Conservation (phyloP, 2,329 filamentous ascomycete species). For the Tolypocladium amazonense region DNA sequence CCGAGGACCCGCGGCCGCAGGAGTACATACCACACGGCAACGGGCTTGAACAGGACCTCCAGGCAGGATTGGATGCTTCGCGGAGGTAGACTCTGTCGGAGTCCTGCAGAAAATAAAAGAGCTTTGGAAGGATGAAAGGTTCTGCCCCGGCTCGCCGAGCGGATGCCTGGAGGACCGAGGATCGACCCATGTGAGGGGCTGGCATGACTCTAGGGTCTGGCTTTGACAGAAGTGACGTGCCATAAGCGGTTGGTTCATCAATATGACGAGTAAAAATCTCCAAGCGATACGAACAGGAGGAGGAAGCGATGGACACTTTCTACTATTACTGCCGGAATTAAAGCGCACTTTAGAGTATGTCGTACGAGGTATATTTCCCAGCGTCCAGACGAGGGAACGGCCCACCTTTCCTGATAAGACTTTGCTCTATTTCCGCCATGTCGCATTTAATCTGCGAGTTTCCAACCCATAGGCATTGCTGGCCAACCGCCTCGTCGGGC, state of each 20-base stretch:
- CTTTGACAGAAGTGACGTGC: not conserved
- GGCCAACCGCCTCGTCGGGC: not conserved
- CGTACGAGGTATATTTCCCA: not conserved
- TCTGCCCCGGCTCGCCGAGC: not conserved
- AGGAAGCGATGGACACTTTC: not conserved
- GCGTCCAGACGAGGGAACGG: not conserved
- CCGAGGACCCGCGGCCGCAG: slow-evolving; percentile 50
- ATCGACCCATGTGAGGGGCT: not conserved
- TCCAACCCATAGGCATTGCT: too few species aligned
- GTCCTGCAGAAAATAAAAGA: not conserved
- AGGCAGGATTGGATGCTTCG: slow-evolving; percentile 29
- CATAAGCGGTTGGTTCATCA: not conserved
- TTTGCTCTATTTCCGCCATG: not conserved
- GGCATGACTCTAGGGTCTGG: not conserved
- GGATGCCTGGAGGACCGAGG: not conserved
- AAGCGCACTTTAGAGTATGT: not conserved
- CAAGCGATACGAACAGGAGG: not conserved
- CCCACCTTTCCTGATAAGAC: not conserved
- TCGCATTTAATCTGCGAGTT: not conserved
- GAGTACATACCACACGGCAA: slow-evolving; percentile 40
- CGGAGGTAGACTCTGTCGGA: slow-evolving; percentile 10
- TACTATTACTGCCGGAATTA: not conserved
- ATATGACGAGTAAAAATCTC: not conserved
- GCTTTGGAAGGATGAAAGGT: not conserved
- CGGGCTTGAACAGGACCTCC: slow-evolving; percentile 49